Conservation (phyloP, 768 basidiomycete genomes). For the Mycena vulgaris region DNA sequence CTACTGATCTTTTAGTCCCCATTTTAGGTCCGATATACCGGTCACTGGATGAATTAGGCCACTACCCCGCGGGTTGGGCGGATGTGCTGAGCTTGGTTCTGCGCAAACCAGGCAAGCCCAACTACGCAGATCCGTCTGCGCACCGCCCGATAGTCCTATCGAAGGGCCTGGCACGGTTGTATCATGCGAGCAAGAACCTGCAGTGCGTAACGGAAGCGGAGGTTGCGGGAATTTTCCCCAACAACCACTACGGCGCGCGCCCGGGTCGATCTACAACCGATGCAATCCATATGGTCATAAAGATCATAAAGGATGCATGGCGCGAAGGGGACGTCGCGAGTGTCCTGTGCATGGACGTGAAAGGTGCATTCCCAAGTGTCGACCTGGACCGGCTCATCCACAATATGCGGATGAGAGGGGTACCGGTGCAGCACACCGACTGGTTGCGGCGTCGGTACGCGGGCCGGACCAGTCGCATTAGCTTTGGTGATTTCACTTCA, state of each 20-base stretch:
- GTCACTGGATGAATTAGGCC: slow-evolving; percentile 37
- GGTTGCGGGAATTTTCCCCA: no score
- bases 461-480: neutral
- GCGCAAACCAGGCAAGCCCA: slow-evolving; percentile 51
- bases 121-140: slow-evolving; percentile 23
- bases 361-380: slow-evolving; percentile 61
- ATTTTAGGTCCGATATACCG: slow-evolving; percentile 47
- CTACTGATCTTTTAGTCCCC: slow-evolving; percentile 40
- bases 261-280: slow-evolving; percentile 57
- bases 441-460: slow-evolving; percentile 26
- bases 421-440: slow-evolving; percentile 44
- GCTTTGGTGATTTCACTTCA: no score
- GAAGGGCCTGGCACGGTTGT: slow-evolving; percentile 39
- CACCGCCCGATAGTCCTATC: slow-evolving; percentile 57
- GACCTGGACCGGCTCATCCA: slow-evolving; percentile 46
- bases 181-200: slow-evolving; percentile 24
- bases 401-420: no score
- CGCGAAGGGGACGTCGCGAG: slow-evolving; percentile 49
- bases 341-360: slow-evolving; percentile 58
- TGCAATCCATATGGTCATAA: slow-evolving; percentile 49
- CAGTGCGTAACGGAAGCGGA: neutral
- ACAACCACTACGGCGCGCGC: slow-evolving; percentile 54
- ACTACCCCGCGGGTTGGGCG: slow-evolving; percentile 42
- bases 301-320: slow-evolving; percentile 57
- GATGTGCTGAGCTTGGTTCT: slow-evolving; percentile 48